Evolutionary conservation across 2,329 filamentous ascomycete genomes (phyloP).

Genomic region (Botrytis paeoniae): DNA sequence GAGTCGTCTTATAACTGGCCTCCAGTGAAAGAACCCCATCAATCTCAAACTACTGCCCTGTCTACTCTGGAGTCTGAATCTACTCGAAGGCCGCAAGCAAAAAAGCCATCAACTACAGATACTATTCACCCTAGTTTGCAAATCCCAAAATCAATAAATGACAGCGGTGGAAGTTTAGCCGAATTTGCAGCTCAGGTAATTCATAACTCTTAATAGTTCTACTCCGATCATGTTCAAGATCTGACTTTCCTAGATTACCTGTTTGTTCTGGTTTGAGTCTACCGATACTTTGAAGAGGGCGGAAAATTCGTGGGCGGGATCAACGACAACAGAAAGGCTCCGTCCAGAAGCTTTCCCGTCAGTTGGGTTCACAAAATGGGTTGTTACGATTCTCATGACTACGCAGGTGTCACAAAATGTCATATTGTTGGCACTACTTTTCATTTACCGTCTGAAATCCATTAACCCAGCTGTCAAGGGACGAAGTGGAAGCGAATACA

Average conservation of each 20-base stretch:
- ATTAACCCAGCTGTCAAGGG: constrained; percentile 87
- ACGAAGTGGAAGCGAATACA: constrained; percentile 88
- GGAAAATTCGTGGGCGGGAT: constrained; percentile 47
- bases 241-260: constrained; percentile 68
- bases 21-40: background rate
- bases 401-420: constrained; percentile 97
- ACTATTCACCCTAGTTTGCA: constrained; percentile 47
- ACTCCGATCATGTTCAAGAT: background rate
- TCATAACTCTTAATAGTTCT: constrained; percentile 17
- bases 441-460: constrained; percentile 90
- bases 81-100: constrained; percentile 22
- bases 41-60: background rate
- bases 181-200: constrained; percentile 80
- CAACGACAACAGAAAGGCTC: constrained; percentile 51
- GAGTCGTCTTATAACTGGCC: background rate
- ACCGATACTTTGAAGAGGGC: constrained; percentile 74
- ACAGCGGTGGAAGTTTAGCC: constrained; percentile 70
- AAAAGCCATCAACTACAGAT: constrained; percentile 29
- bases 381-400: constrained; percentile 82
- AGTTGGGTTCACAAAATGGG: constrained; percentile 87
- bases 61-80: constrained; percentile 6
- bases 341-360: constrained; percentile 71
- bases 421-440: constrained; percentile 81
- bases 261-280: constrained; percentile 96
- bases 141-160: constrained; percentile 73